A percentile compares a stretch with the other conserved stretches of the same genome.
Evolutionary conservation across 306 rosid genomes (phyloP).

Genomic region (Casuarina cunninghamiana): DNA sequence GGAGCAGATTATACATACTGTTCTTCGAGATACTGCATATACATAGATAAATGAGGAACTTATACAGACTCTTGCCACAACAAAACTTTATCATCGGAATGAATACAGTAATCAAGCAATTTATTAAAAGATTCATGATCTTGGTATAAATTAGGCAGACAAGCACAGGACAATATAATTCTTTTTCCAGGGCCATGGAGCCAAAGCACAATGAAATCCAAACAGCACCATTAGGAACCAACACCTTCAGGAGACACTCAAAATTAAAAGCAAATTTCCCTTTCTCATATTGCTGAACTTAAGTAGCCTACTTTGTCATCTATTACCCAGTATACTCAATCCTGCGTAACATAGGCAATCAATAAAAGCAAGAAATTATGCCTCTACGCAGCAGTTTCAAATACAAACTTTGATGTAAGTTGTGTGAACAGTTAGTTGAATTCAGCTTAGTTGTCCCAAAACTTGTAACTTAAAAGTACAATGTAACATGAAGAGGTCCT

Average conservation of each 20-base stretch:
- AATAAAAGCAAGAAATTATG: too few relatives aligned
- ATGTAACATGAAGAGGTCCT: background rate
- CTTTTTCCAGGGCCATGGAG: background rate
- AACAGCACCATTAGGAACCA: background rate
- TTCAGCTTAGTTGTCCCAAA: background rate
- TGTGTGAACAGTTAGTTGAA: background rate
- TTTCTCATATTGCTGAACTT: background rate
- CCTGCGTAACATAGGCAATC: background rate
- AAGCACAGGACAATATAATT: background rate
- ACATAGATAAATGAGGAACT: slow-evolving; percentile 4
- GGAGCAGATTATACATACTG: slow-evolving; percentile 79
- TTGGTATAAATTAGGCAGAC: background rate
- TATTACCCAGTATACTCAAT: background rate
- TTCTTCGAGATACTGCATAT: slow-evolving; percentile 81
- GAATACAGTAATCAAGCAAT: background rate
- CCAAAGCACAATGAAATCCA: background rate
- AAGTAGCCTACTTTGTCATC: background rate
- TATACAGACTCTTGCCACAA: background rate
- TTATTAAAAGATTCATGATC: background rate
- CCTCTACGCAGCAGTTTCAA: background rate
- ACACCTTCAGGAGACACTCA: background rate
- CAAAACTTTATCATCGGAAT: background rate
- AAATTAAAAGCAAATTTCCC: background rate
- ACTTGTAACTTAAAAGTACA: background rate
- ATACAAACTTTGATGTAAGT: background rate